Evolutionary conservation across 805 yeast species (phyloP).

Genomic region (Barnettozyma pratensis): DNA sequence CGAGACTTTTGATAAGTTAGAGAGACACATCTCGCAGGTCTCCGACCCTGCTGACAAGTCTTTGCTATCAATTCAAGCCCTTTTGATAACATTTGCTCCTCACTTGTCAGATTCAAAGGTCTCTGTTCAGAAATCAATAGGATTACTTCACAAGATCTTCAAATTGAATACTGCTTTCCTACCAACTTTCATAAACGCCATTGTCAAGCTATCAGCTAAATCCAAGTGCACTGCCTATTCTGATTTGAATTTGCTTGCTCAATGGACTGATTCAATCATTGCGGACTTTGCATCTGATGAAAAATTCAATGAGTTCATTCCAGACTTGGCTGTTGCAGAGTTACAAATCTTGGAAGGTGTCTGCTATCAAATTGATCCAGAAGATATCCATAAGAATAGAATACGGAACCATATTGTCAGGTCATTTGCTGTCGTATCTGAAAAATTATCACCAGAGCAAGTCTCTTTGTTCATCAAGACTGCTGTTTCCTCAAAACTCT

Average conservation of each 20-base stretch:
- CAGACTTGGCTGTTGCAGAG: conserved; percentile 32
- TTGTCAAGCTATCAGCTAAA: conserved; percentile 28
- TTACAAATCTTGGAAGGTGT: conserved; percentile 24
- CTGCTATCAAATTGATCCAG: conserved; percentile 13
- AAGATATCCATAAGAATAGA: conserved; percentile 36
- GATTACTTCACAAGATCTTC: conserved; percentile 15
- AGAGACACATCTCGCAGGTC: neutral
- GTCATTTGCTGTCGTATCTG: conserved; percentile 22
- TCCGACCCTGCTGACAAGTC: conserved; percentile 11
- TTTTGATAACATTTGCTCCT: conserved; percentile 14
- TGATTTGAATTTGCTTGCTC: conserved; percentile 51
- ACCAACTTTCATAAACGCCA: conserved; percentile 15
- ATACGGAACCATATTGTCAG: conserved; percentile 31
- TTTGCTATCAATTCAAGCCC: conserved; percentile 14
- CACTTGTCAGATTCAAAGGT: conserved; percentile 10
- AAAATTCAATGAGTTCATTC: conserved; percentile 25
- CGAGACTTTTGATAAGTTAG: conserved; percentile 19
- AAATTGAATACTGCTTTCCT: conserved; percentile 4
- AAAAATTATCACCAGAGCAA: conserved; percentile 4
- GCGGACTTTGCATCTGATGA: conserved; percentile 23
- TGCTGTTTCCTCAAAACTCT: conserved; percentile 20
- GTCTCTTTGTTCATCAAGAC: conserved; percentile 13
- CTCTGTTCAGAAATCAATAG: conserved; percentile 8
- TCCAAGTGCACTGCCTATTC: conserved; percentile 42
- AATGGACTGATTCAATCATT: conserved; percentile 46